Evolutionary conservation across 768 basidiomycete genomes (phyloP).

Genomic region (Pleurotus eryngii): DNA sequence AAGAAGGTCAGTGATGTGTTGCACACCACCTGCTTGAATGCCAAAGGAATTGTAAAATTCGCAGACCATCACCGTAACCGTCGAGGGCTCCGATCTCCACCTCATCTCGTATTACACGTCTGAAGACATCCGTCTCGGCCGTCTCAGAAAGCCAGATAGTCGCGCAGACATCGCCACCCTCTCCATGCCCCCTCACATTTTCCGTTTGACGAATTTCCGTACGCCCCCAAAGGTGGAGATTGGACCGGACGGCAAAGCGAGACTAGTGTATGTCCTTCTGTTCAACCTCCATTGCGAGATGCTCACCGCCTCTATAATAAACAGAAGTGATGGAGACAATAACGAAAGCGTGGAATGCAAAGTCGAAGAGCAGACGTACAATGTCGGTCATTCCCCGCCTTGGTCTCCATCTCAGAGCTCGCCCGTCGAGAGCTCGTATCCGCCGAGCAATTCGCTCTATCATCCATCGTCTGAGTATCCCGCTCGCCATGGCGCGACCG

Average conservation of each 20-base stretch:
- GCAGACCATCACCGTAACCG: conserved; percentile 83
- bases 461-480: conserved; percentile 9
- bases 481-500: neutral
- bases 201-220: conserved; percentile 78
- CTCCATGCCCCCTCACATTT: conserved; percentile 72
- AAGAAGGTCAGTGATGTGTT: conserved; percentile 61
- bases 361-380: conserved; percentile 43
- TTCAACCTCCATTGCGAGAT: neutral
- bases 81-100: conserved; percentile 78
- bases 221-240: conserved; percentile 79
- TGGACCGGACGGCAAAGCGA: conserved; percentile 63
- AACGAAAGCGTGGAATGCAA: conserved; percentile 44
- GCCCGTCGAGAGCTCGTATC: neutral
- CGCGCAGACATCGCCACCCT: conserved; percentile 71
- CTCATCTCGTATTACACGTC: conserved; percentile 82
- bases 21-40: neutral
- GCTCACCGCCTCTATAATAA: conserved; percentile 11
- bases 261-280: conserved; percentile 53
- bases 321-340: conserved; percentile 43
- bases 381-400: conserved; percentile 34
- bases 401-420: conserved; percentile 24
- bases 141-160: conserved; percentile 64
- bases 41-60: conserved; percentile 2
- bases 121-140: conserved; percentile 70
- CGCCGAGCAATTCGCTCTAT: neutral